Evolutionary conservation across 345 rosid genomes (phyloP), one percentile per base, ranked within the genome.

Genomic region (Isatis tinctoria): DNA sequence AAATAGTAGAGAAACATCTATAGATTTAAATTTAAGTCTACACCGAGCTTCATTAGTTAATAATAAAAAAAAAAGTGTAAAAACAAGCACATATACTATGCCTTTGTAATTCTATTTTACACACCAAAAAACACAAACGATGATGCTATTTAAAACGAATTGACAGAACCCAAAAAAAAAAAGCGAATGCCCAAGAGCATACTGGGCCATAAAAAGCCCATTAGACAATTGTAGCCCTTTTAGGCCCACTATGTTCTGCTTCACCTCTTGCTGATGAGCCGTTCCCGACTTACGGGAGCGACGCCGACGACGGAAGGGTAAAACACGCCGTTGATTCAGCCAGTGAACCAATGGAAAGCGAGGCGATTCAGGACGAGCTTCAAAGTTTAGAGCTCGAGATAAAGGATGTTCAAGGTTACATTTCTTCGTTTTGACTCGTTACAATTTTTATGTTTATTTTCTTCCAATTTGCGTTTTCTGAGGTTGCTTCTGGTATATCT

Each of bases 371-470:
- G 28, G 84, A 83, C 61, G 96, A 90, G 80, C 92, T 92, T 60
- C 80, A 75, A 28, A 74, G 24, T 35, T 81, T 92, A 47, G 96
- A 88, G 60, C 39, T 73, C 10, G 87, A 92, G 73, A 67, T 92
- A 59, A 85, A 78, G 5, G 86, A 83, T 57, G 87, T 88, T 35
- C 90, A 92, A 88, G 92, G 97, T 91, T 48, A 53, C 26, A 26
- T 30, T 28, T 18, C n/a, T n/a, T n/a, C n/a, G n/a, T n/a, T n/a
- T n/a, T 69, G 0, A 66, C 33, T n/a, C n/a, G n/a, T n/a, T n/a
- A n/a, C n/a, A n/a, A n/a, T n/a, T n/a, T n/a, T n/a, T 49, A 33
- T 41, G 3, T 36, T 67, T 10, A 3, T 32, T 6, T 58, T 77
- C 9, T 47, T 22, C 37, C 16, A 33, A 44, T 45, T 49, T 28